Percentiles rank a stretch among this genome's conserved stretches.
Conservation (phyloP, 192 early-diverging fungal genomes). For the Cladochytrium replicatum region DNA sequence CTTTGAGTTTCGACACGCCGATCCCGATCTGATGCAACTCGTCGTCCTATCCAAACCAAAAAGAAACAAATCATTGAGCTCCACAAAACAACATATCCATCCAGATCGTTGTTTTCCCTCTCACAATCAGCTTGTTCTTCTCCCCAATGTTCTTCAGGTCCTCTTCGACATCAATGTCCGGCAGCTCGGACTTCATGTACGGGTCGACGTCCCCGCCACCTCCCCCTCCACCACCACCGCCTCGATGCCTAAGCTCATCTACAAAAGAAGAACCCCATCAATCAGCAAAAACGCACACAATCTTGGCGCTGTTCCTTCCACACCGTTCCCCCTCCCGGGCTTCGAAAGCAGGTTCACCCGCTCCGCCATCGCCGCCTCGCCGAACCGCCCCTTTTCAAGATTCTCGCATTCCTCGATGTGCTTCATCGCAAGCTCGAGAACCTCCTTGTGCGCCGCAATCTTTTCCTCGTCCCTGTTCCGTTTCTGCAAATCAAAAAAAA, state of each 20-base stretch:
- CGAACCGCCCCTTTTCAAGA: slow-evolving; percentile 44
- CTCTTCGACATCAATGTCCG: slow-evolving; percentile 56
- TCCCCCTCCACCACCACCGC: slow-evolving; percentile 9
- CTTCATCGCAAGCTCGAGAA: slow-evolving; percentile 34
- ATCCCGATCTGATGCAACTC: slow-evolving; percentile 41
- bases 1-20: slow-evolving; percentile 39
- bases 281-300: too few relatives aligned
- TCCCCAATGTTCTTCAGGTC: slow-evolving; percentile 45
- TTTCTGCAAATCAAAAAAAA: slow-evolving; percentile 11
- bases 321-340: slow-evolving; percentile 14
- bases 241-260: slow-evolving; percentile 7
- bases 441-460: slow-evolving; percentile 36
- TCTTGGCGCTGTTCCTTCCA: too few relatives aligned
- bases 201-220: slow-evolving; percentile 23
- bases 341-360: slow-evolving; percentile 30
- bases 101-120: slow-evolving; percentile 2
- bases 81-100: background rate
- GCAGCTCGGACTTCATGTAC: slow-evolving; percentile 35
- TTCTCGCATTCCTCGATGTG: slow-evolving; percentile 54
- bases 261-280: too few relatives aligned
- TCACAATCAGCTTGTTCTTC: slow-evolving; percentile 42
- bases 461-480: slow-evolving; percentile 15
- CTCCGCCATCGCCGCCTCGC: slow-evolving; percentile 31
- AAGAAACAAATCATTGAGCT: background rate
- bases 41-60: slow-evolving; percentile 27